Evolutionary conservation across 768 basidiomycete genomes (phyloP), one percentile per base, ranked within the genome.

Genomic region (Rhizopogon vinicolor): DNA sequence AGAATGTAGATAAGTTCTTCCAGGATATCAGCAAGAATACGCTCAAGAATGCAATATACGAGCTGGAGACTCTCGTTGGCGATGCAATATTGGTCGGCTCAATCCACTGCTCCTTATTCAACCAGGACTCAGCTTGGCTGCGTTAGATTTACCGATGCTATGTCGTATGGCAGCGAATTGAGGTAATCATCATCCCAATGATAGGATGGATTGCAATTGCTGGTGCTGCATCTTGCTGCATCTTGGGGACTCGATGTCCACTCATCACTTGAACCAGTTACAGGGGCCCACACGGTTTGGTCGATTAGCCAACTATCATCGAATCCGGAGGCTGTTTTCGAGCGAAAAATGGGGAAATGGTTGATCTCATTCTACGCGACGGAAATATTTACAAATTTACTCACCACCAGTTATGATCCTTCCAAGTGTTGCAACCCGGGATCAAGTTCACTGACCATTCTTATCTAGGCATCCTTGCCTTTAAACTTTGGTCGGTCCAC

Each of bases 61-160:
- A 31, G 31, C 6, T 31, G 31, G 31, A 31, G 31, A 31, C 31
- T 31, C 31, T 61, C 7, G 50, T 63, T 2, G 60, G 58, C 18
- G 62, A 63, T 39, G 53, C 42, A 35, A 52, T 63, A n/a, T 44
- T 63, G 41, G 62, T 61, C n/a, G 40, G 53, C 25, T 28, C 18
- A 46, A 13, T 19, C 37, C 31, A 1, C 42, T 54, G 50, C 10
- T 13, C 41, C 29, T 31, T 13, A 29, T 42, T 3, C 9, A 39
- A 12, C 28, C 41, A 35, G 42, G 16, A 48, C 53, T 44, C 53
- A 51, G 28, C 9, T 53, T n/a, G 35, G 51, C 44, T 41, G 1
- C 29, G n/a, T 16, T 9, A 59, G 51, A 57, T 59, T 28, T 56
- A 59, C 49, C 37, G 58, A 14, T 31, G 50, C 42, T 56, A 59